Evolutionary conservation across 306 rosid species (phyloP), one percentile per base, ranked within the genome.

Genomic region (Dicorynia guianensis): DNA sequence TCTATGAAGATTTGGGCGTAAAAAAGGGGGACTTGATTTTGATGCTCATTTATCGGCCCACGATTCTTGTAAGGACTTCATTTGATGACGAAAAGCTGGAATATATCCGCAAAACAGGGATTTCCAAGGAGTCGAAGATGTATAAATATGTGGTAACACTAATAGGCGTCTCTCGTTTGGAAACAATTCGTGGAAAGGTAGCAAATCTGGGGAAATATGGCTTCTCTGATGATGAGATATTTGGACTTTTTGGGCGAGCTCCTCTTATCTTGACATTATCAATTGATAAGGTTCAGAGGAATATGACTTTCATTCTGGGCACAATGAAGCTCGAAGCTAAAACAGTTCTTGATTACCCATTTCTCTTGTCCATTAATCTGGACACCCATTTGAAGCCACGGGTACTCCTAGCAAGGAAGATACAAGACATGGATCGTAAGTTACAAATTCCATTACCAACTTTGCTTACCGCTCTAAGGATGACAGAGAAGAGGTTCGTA

Each of bases 241-340:
- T 91, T n/a, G 43, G 58, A 8, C 72, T 88, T 65, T 15, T 91
- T 15, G 89, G 92, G 34, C 81, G 71, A 70, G 69, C 83, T 47
- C 96, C 97, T 17, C 52, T 76, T 75, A 11, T 81, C 35, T 54
- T 93, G 84, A 88, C 93, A 42, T 67, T 93, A 25, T 93, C 96
- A 0, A 81, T 83, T 2, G 92, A 91, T 17, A 93, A 93, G 82
- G 92, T 93, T 84, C 93, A 87, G 79, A 93, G 98, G 92, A 87
- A 87, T 71, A 89, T 93, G 97, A 86, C 90, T 46, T 93, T 93
- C 79, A 71, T 93, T 59, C 17, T 93, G 66, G 85, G 89, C 38
- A 80, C 89, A 7, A 80, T 93, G 96, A 91, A 85, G 88, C 80
- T 93, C 61, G 87, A 88, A 38, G 96, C 89, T 59, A 83, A 77